Evolutionary conservation across 495 filamentous ascomycete species (phyloP), one percentile per base, ranked within the genome.

Genomic region (Neurospora discreta): DNA sequence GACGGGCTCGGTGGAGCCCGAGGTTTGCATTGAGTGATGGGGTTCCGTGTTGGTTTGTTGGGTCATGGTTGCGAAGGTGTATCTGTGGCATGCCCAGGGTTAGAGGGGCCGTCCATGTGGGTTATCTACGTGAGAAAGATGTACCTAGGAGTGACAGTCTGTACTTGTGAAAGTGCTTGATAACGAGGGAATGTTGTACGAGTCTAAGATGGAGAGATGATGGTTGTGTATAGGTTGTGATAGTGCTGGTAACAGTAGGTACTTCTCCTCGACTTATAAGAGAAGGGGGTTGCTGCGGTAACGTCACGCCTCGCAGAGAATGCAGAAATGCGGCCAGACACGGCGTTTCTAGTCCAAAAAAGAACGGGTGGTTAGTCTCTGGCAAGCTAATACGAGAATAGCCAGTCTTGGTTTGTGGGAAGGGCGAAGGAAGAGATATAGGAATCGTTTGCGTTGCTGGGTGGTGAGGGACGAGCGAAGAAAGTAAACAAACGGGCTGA

Each of bases 1-100:
- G 43, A 89, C 87, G 0, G 87, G 76, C 71, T 85, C 81, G 44
- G 75, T 81, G 15, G 80, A 70, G 23, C 87, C 85, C 11, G 87
- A 88, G 18, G 87, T 87, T 41, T 81, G 72, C 71, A 84, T 78
- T 71, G 78, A 82, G 16, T 82, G 80, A 69, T 82, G 38, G 5
- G 52, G 23, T 30, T 65, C 7, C 13, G 52, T 65, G 52, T 30
- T 65, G 0, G 13, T 13, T 1, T 65, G 13, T 1, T 65, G 13
- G 52, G 44, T 39, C 16, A 69, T 40, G 5, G 73, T 60, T 46
- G 71, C 8, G 13, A 46, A 60, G 41, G 68, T 71, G 13, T 65
- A 23, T 60, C 52, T 60, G 52, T 1, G 10, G 38, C 5, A 38
- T 1, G 7, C 5, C 38, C 5, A 33, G 38, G 38, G 7, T 38